These are phyloP conservation scores for Colletotrichum shisoi DNA, from an alignment of 2,329 filamentous ascomycete genomes.

Conservation along the genomic window DNA sequence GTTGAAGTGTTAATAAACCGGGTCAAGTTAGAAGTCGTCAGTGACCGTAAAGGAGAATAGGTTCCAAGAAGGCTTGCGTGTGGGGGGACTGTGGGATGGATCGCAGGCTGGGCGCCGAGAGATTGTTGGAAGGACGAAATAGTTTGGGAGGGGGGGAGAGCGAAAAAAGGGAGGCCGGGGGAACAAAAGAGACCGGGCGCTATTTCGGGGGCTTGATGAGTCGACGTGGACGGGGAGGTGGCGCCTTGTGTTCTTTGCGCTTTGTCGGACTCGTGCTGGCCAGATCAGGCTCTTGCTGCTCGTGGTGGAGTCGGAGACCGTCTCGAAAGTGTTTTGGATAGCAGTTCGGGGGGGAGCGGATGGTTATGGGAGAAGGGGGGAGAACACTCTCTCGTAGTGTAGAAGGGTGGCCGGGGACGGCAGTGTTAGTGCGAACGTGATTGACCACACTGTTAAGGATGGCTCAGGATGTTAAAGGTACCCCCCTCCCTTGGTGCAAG, in stretches of 20 bases:
- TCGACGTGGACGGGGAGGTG: conserved; percentile 11
- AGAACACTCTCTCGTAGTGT: conserved; percentile 8
- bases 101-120: conserved; percentile 43
- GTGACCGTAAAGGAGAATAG: conserved; percentile 30
- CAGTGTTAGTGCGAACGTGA: conserved; percentile 2
- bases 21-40: conserved; percentile 26
- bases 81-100: conserved; percentile 40
- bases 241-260: conserved; percentile 29
- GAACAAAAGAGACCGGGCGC: conserved; percentile 10
- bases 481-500: background rate
- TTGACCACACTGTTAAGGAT: conserved; percentile 19
- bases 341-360: conserved; percentile 36
- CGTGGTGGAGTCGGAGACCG: conserved; percentile 34
- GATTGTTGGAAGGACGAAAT: conserved; percentile 30
- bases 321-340: conserved; percentile 43
- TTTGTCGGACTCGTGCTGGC: conserved; percentile 31
- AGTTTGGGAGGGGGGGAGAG: conserved; percentile 24
- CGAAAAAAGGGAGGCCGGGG: conserved; percentile 29
- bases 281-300: conserved; percentile 29
- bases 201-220: conserved; percentile 37
- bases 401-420: conserved; percentile 5
- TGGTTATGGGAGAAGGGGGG: conserved; percentile 38
- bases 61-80: conserved; percentile 37
- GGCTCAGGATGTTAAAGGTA: background rate
- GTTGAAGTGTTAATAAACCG: conserved; percentile 30